Base-by-base conservation (phyloP, 2,329 filamentous ascomycete genomes). In the Neocucurbitaria cava region DNA sequence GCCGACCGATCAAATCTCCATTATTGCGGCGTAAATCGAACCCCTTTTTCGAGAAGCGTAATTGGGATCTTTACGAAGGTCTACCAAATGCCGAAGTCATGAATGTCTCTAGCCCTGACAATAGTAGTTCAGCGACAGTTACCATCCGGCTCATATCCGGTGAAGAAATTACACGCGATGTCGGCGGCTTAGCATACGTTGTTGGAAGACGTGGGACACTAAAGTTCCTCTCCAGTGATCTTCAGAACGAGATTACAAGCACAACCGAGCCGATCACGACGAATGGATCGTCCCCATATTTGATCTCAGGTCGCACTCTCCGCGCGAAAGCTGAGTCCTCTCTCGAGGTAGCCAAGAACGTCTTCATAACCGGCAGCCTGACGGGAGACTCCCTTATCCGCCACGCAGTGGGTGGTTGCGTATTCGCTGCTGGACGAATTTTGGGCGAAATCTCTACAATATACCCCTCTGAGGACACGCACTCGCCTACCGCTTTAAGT, bases 341-440 rank as follows among this genome's bases (percentile, higher is more conserved):
- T 41, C 71, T 86, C 15, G 82, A 87, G 67, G 75, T 87, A 26
- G 79, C 83, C 0, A 76, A 71, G 0, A 72, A 79, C 39, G 76
- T 87, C 26, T 86, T 85, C 66, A 79, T 84, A 39, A 82, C 83
- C 33, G 85, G 85, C 10, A 86, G 84, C 58, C 64, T 87, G 45
- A 85, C 84, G 0, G 85, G 85, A 3, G 85, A 87, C 66, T 85
- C 84, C 2, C 74, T 87, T 3, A 82, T 87, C 23, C 77, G 85
- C 1, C 85, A 86, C 62, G 83, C 83, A 8, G 83, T 85, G 24
- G 85, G 85, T 2, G 82, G 84, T 5, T 86, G 85, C 59, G 80
- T 83, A 7, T 83, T 83, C 62, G 78, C 82, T 4, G 85, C 84
- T 3, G 81, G 83, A 3, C 81, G 78, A 56, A 78, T 87, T 18